Base-by-base conservation (phyloP, 2,329 filamentous ascomycete genomes). In the Drechslerella coelobrocha region DNA sequence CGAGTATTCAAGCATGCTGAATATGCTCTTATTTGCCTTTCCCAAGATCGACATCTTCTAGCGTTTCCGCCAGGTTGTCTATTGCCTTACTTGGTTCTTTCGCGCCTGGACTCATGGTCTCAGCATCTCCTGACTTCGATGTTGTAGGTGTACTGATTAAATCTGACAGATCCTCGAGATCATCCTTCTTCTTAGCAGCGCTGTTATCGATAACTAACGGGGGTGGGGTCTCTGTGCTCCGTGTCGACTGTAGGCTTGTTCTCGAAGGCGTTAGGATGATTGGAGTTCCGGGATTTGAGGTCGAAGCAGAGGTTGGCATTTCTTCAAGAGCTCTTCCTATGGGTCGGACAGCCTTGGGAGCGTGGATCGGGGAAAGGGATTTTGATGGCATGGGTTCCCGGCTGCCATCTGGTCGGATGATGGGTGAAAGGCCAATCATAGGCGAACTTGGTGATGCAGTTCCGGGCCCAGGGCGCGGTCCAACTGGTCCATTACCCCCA, bases 191-290 rank as follows among this genome's bases (percentile, higher is more conserved):
- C 27, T 75, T 74, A 4, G 73, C 74, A 17, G 74, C 71, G 7
- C 62, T 59, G 24, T 76, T 75, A 27, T 72, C 66, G 34, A 72
- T 74, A 48, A 65, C 72, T 14, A 73, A 34, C 12, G 72, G 56
- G 10, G 68, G 59, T 23, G 63, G 59, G 55, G 54, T 73, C 24
- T 52, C 72, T 63, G 50, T 69, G 53, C 53, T 72, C 27, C 75
- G 78, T 62, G 73, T 76, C 68, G 76, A 77, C 14, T 76, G 75
- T 72, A 55, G 73, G 77, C n/a, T 79, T 80, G 7, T 78, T 73
- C 37, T 79, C 77, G 60, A 81, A 79, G 68, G 81, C 75, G 53
- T 81, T 53, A 74, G 81, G 79, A 72, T 80, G 1, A 61, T 48
- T 31, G 68, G 59, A 21, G 66, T 69, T 14, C 29, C 53, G 9